phyloP scores from a whole-genome alignment of 306 rosid species.

The Aeschynomene evenia region DNA sequence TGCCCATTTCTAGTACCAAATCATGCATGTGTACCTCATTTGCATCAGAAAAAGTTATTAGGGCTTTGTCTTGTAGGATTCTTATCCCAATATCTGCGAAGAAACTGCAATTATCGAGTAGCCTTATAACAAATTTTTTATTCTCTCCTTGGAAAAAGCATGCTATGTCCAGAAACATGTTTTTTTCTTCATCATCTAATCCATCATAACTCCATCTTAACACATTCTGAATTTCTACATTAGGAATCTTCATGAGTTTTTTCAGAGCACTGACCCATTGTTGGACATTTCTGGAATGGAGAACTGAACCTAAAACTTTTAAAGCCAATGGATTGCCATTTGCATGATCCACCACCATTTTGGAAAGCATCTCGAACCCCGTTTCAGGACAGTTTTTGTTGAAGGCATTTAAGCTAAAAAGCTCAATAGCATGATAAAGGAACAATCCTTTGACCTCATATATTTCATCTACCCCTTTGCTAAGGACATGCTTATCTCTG shows the following conservation, averaged over 20 bases:
- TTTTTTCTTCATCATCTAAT: slow-evolving; percentile 17
- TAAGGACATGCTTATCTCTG: slow-evolving; percentile 30
- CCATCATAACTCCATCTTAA: slow-evolving; percentile 32
- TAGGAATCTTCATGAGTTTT: slow-evolving; percentile 19
- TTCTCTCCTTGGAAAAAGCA: slow-evolving; percentile 21
- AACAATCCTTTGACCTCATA: slow-evolving; percentile 21
- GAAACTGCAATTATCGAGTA: slow-evolving; percentile 23
- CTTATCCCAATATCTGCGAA: neutral
- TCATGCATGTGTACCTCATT: slow-evolving; percentile 30
- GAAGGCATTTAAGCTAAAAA: slow-evolving; percentile 28
- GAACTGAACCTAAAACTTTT: slow-evolving; percentile 25
- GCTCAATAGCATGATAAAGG: slow-evolving; percentile 5
- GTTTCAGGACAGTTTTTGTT: neutral
- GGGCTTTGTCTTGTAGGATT: slow-evolving; percentile 20
- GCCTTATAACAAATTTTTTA: slow-evolving; percentile 1
- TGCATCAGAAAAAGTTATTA: neutral
- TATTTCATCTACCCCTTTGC: slow-evolving; percentile 22
- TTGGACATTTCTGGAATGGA: slow-evolving; percentile 5
- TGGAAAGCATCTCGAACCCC: slow-evolving; percentile 2
- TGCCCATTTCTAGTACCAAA: slow-evolving; percentile 34
- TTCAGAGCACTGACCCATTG: slow-evolving; percentile 30
- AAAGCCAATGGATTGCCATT: slow-evolving; percentile 35
- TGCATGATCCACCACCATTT: slow-evolving; percentile 14
- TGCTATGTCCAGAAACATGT: slow-evolving; percentile 28
- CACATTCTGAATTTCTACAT: slow-evolving; percentile 13